Base-by-base conservation (phyloP, 2,329 filamentous ascomycete species). In the Monilinia laxa region DNA sequence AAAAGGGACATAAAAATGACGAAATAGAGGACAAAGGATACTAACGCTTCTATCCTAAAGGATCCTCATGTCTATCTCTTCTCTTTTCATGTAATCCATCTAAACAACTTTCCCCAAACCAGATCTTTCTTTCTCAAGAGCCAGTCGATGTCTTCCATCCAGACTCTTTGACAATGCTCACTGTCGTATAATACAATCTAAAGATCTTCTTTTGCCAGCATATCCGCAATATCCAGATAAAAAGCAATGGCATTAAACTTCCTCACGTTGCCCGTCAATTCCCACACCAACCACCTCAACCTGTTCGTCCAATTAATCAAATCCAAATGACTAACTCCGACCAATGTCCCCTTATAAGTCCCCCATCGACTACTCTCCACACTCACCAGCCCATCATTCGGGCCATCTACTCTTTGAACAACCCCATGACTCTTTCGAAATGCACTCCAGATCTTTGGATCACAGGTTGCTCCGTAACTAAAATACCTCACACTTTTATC, bases 281-380 rank as follows among this genome's bases (percentile, higher is more conserved):
- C 79, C 81, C 88, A 78, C 53, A 85, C 72, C 52, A 81, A 81
- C 81, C 83, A 88, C 60, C 80, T 79, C 47, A 88, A 69, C 68
- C 84, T 78, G 69, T 89, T 90, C 45, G 83, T 86, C 87, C 87
- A 90, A 76, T 90, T 89, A 70, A 90, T 89, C 64, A 89, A 75
- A 71, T 89, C 87, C 35, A 89, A 76, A 73, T 90, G 87, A 71
- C 83, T 87, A 9, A 88, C 86, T 1, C 80, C 82, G 5, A 87
- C 76, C 66, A 90, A 74, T 1, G 87, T 89, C 4, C 87, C 87
- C 73, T 87, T 84, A 74, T 90, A 89, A 12, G 79, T 80, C 9
- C 87, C 87, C 86, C 87, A 89, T 67, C 79, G 79, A 56, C 84
- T 83, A 72, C 86, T 89, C 62, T 80, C 77, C 14, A 89, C 85